These are phyloP conservation scores for Acacia confusa DNA, from an alignment of 306 rosid species.

Conservation along the genomic window DNA sequence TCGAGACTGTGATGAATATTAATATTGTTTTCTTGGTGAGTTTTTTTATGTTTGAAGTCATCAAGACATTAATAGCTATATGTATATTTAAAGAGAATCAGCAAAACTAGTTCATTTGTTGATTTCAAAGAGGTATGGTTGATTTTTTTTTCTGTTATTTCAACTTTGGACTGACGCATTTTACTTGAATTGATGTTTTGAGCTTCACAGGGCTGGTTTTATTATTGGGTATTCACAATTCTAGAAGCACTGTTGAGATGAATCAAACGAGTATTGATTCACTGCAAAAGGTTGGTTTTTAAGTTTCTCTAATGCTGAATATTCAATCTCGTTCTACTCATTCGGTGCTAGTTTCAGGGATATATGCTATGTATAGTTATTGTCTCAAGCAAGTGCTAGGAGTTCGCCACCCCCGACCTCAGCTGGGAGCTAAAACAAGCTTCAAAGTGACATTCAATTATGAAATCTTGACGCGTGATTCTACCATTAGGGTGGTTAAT, in stretches of 20 bases:
- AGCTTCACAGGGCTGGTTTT: constrained; percentile 38
- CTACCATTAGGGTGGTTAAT: too few relatives aligned
- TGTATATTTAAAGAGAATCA: too few relatives aligned
- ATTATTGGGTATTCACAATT: constrained; percentile 40
- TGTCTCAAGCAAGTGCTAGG: background rate
- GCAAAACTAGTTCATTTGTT: constrained; percentile 34
- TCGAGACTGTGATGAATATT: too few relatives aligned
- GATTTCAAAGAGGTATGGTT: constrained; percentile 32
- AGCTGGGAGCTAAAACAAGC: constrained; percentile 28
- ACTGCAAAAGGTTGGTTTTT: constrained; percentile 41
- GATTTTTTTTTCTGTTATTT: constrained; percentile 36
- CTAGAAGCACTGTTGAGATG: constrained; percentile 35
- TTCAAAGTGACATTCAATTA: constrained; percentile 25
- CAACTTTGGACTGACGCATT: constrained; percentile 28
- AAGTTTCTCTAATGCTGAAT: constrained; percentile 41
- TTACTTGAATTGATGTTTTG: constrained; percentile 32
- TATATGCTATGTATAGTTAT: constrained; percentile 1
- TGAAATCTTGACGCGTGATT: constrained; percentile 21
- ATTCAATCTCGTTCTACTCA: constrained; percentile 32
- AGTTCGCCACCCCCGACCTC: background rate
- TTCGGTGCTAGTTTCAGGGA: constrained; percentile 10
- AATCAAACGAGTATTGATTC: constrained; percentile 57
- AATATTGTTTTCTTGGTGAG: too few relatives aligned
- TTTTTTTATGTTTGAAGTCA: too few relatives aligned
- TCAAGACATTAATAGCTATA: too few relatives aligned